A percentile compares a stretch with the other conserved stretches of the same genome.
phyloP scores from a whole-genome alignment of 2,329 filamentous ascomycete genomes.

The Fusarium bulbicola region DNA sequence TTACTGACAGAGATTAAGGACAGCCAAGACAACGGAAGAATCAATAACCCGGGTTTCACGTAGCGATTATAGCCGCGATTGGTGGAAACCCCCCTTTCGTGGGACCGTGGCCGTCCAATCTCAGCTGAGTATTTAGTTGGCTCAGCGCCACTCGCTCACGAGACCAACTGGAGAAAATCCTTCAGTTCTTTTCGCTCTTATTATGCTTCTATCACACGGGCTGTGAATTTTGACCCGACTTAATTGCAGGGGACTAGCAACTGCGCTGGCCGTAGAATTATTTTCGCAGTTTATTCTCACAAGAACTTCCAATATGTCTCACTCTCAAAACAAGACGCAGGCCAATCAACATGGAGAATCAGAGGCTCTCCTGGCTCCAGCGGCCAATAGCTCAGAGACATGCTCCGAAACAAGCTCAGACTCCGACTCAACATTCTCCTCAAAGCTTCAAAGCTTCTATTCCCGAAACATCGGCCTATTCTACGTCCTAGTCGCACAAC shows the following conservation, averaged over 20 bases:
- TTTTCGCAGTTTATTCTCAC: rapidly evolving
- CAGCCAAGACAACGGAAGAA: background rate
- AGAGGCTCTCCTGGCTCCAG: background rate
- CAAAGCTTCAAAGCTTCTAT: conserved; percentile 53
- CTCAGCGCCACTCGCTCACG: background rate
- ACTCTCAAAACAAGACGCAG: background rate
- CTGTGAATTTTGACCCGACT: background rate
- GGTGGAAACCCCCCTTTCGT: conserved; percentile 9
- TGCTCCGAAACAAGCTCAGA: background rate
- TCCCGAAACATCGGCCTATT: conserved; percentile 54
- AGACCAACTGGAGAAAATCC: background rate
- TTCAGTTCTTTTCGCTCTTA: background rate
- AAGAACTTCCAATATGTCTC: conserved; percentile 1
- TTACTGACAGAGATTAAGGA: background rate
- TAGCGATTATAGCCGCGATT: background rate
- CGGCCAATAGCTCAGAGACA: background rate
- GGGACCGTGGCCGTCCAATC: background rate
- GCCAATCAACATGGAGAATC: background rate
- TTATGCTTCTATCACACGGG: background rate
- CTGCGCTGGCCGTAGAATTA: background rate
- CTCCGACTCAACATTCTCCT: background rate
- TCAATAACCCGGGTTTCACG: background rate
- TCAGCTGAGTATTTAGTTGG: conserved; percentile 5
- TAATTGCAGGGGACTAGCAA: rapidly evolving
- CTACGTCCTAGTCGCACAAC: conserved; percentile 52